phyloP scores from a whole-genome alignment of 345 rosid genomes.

The Capsella bursapastoris region DNA sequence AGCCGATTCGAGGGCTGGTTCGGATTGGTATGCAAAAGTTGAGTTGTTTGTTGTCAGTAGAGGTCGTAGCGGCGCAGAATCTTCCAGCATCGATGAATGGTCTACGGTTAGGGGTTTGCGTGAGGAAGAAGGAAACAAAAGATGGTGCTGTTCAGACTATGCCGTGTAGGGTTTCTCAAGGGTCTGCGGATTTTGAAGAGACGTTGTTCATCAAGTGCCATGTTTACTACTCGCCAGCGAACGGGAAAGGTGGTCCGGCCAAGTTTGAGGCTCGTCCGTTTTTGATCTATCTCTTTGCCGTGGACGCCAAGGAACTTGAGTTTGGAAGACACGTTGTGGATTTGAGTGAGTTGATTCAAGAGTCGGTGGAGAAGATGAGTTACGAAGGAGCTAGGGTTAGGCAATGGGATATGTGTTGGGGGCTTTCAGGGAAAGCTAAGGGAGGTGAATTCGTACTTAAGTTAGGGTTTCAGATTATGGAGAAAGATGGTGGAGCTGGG shows the following conservation, averaged over 20 bases:
- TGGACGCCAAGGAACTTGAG: constrained; percentile 83
- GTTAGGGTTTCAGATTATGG: constrained; percentile 93
- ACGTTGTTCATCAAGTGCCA: constrained; percentile 78
- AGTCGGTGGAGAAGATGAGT: constrained; percentile 77
- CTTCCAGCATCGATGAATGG: constrained; percentile 95
- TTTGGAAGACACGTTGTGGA: constrained; percentile 76
- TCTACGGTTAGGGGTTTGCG: constrained; percentile 83
- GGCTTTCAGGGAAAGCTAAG: constrained; percentile 82
- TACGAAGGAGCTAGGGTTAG: constrained; percentile 75
- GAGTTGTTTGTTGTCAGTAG: constrained; percentile 88
- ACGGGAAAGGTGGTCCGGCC: constrained; percentile 52
- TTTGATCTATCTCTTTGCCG: constrained; percentile 66
- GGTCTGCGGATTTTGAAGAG: constrained; percentile 92
- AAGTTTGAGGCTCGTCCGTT: constrained; percentile 90
- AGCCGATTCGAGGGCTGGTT: constrained; percentile 78
- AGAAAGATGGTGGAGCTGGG: constrained; percentile 89
- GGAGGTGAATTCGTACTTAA: constrained; percentile 85
- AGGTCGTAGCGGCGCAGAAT: constrained; percentile 81
- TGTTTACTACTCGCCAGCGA: constrained; percentile 67
- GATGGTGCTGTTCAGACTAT: constrained; percentile 89
- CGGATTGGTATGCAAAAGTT: constrained; percentile 89
- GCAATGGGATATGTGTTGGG: constrained; percentile 86
- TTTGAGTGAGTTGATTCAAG: constrained; percentile 70
- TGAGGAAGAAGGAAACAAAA: constrained; percentile 80
- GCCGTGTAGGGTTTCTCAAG: constrained; percentile 91